phyloP scores from a whole-genome alignment of 768 basidiomycete species.

The Mycena latifolia region DNA sequence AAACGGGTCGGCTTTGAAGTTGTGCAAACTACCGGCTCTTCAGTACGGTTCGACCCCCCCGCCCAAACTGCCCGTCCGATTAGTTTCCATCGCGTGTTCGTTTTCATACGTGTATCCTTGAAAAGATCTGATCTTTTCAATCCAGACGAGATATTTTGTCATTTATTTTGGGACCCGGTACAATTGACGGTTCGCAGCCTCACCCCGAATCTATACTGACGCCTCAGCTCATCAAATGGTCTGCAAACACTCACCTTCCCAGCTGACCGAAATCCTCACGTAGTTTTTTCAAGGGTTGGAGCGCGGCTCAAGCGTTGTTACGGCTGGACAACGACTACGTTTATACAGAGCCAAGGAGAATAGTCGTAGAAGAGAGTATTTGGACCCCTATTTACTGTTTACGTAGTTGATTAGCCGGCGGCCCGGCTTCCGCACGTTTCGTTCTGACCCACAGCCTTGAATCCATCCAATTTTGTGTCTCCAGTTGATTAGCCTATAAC shows the following conservation, averaged over 20 bases:
- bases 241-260: neutral
- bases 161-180: neutral
- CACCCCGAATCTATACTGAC: conserved; percentile 37
- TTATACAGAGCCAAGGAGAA: conserved; percentile 7
- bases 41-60: conserved; percentile 38
- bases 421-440: neutral
- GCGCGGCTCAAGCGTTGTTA: conserved; percentile 32
- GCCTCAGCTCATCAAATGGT: conserved; percentile 33
- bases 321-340: conserved; percentile 34
- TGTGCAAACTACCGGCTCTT: conserved; percentile 36
- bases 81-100: conserved; percentile 34
- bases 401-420: neutral
- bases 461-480: neutral
- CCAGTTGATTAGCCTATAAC: no score
- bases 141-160: neutral
- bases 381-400: neutral
- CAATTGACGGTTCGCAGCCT: conserved; percentile 21
- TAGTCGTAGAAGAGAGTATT: neutral
- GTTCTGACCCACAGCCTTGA: no score
- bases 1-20: conserved; percentile 36
- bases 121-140: no score
- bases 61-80: conserved; percentile 35
- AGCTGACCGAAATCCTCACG: no score
- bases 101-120: no score
- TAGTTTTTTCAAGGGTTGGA: conserved; percentile 33